These are phyloP conservation scores for Laburnicola sp. DNA, from an alignment of 2,329 filamentous ascomycete species.

Conservation along the genomic window DNA sequence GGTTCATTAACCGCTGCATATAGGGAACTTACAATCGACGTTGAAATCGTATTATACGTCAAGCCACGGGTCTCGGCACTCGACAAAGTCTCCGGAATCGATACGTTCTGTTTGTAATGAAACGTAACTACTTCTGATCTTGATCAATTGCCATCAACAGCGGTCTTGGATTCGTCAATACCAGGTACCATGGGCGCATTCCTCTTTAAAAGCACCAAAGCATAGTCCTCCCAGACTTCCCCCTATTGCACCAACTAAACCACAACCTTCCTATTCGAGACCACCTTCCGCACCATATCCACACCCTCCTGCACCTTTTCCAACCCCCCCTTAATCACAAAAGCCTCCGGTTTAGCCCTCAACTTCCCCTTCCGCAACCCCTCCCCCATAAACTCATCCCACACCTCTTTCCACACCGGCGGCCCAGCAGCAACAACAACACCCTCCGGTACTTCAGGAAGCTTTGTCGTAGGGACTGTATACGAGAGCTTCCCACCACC, in stretches of 20 bases:
- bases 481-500: constrained; percentile 8
- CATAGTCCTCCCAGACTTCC: background rate
- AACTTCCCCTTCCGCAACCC: constrained; percentile 13
- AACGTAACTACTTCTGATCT: no score
- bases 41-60: no score
- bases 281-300: constrained; percentile 14
- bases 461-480: background rate
- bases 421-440: background rate
- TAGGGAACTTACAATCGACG: no score
- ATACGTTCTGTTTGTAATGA: no score
- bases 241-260: constrained; percentile 1
- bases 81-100: no score
- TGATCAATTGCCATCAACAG: no score
- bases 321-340: constrained; percentile 12
- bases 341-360: constrained; percentile 11
- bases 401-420: constrained; percentile 3
- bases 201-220: no score
- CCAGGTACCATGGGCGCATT: no score
- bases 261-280: constrained; percentile 20
- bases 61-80: no score
- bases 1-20: no score
- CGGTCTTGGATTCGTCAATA: no score
- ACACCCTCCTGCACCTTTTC: constrained; percentile 12
- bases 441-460: background rate
- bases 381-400: constrained; percentile 14